Percentiles rank a stretch among this genome's conserved stretches.
Evolutionary conservation across 441 rosid species (phyloP).

Genomic region (Eruca vesicaria): DNA sequence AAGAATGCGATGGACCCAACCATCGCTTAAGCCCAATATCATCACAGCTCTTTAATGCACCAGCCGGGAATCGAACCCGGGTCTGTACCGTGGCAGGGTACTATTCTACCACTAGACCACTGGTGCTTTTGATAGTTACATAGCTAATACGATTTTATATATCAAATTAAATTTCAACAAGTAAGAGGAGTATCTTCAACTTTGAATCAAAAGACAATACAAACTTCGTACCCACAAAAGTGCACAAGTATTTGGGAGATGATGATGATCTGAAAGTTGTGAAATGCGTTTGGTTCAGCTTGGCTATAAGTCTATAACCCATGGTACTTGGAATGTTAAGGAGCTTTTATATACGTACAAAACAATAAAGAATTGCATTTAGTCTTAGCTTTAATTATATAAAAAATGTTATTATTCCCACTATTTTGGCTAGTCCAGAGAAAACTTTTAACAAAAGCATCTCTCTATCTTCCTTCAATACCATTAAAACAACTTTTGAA

Average conservation of each 20-base stretch:
- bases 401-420: not conserved
- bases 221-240: too few species aligned
- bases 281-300: too few species aligned
- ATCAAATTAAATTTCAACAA: too few species aligned
- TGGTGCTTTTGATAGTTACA: not conserved
- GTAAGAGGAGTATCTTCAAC: too few species aligned
- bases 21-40: not conserved
- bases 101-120: conserved; percentile 87
- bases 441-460: conserved; percentile 9
- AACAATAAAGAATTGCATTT: not conserved
- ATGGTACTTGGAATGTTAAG: not conserved
- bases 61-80: conserved; percentile 83
- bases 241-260: too few species aligned
- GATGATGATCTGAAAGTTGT: too few species aligned
- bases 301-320: not conserved
- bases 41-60: conserved; percentile 21
- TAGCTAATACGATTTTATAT: too few species aligned
- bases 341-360: not conserved
- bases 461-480: conserved; percentile 18
- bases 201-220: too few species aligned
- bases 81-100: conserved; percentile 82
- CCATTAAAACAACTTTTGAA: conserved; percentile 22
- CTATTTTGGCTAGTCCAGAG: conserved; percentile 9
- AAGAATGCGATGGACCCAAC: not conserved
- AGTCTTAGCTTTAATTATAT: not conserved